Conservation (phyloP, 2,329 filamentous ascomycete genomes). For the Xylaria sp. region DNA sequence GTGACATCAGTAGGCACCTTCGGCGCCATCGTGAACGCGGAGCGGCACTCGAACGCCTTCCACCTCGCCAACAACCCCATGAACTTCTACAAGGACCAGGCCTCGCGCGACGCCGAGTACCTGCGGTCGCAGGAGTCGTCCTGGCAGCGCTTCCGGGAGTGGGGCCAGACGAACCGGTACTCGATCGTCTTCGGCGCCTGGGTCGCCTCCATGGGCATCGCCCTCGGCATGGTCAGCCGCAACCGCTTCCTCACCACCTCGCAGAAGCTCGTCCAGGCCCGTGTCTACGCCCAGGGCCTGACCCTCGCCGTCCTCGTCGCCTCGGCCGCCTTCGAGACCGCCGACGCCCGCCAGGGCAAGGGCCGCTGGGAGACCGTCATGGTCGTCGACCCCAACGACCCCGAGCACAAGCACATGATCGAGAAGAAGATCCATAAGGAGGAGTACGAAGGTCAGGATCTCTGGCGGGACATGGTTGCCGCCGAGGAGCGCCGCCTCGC, state of each 20-base stretch:
- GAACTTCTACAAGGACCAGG: conserved; percentile 71
- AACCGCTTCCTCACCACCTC: conserved; percentile 77
- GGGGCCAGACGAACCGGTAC: conserved; percentile 84
- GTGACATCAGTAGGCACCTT: conserved; percentile 85
- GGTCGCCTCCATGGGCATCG: conserved; percentile 80
- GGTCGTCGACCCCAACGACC: conserved; percentile 82
- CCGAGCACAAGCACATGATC: conserved; percentile 82
- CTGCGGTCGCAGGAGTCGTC: conserved; percentile 65
- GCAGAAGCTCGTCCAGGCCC: conserved; percentile 93
- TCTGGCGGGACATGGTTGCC: conserved; percentile 93
- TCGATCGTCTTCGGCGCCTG: conserved; percentile 84
- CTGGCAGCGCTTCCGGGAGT: conserved; percentile 72
- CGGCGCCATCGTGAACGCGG: conserved; percentile 86
- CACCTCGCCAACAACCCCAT: conserved; percentile 76
- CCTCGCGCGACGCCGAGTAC: conserved; percentile 65
- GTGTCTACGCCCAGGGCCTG: conserved; percentile 91
- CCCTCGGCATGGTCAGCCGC: conserved; percentile 79
- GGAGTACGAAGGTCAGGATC: conserved; percentile 86
- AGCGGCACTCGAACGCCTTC: conserved; percentile 72
- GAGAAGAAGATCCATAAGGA: conserved; percentile 91
- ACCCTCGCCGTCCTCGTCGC: conserved; percentile 86
- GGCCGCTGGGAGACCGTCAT: conserved; percentile 87
- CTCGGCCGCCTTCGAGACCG: conserved; percentile 81
- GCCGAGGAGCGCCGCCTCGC: conserved; percentile 74
- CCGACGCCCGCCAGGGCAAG: conserved; percentile 78